A percentile compares a stretch with the other conserved stretches of the same genome.
Evolutionary conservation across 805 yeast genomes (phyloP).

Genomic region (Starmerella potacharoeniae): DNA sequence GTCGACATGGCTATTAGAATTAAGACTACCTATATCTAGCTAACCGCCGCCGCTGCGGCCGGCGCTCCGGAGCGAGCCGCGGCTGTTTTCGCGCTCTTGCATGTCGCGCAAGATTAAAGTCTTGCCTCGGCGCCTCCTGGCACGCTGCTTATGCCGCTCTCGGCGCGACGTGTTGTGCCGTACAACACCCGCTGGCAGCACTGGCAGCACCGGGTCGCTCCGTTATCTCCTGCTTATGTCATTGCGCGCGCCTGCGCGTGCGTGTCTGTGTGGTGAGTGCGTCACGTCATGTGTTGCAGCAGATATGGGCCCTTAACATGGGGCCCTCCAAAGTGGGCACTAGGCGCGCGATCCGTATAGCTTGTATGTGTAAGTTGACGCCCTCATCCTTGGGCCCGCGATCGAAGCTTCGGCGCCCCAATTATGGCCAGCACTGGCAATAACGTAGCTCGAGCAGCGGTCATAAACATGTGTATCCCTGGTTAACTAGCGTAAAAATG

Average conservation of each 20-base stretch:
- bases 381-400: no score
- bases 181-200: background rate
- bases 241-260: no score
- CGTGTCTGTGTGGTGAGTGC: no score
- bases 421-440: no score
- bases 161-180: background rate
- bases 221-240: background rate
- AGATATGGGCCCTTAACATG: no score
- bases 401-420: no score
- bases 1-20: background rate
- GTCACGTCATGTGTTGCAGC: no score
- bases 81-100: background rate
- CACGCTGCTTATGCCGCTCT: background rate
- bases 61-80: background rate
- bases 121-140: background rate
- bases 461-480: no score
- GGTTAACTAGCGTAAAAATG: background rate
- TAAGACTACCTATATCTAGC: background rate
- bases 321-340: no score
- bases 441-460: no score
- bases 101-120: background rate
- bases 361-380: no score
- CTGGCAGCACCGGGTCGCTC: background rate
- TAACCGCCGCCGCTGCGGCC: background rate
- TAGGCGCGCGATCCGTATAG: no score